phyloP scores from a whole-genome alignment of 176 grass and related monocot genomes.

The Avena atlantica region DNA sequence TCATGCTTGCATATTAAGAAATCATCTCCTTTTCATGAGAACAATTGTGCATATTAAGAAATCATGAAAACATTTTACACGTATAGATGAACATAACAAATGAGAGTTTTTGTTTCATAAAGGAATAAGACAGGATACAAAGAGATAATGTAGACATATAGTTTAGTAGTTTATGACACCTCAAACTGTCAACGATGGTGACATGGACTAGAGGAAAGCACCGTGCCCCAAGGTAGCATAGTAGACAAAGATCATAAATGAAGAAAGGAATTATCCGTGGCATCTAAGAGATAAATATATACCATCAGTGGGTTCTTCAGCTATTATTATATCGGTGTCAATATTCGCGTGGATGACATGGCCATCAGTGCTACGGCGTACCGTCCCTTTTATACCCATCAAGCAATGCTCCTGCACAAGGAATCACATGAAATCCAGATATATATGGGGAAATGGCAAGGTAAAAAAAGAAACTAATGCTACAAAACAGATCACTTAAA shows the following conservation, averaged over 20 bases:
- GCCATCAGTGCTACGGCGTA: constrained; percentile 95
- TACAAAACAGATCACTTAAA: constrained; percentile 22
- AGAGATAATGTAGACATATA: not conserved
- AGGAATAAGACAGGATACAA: not conserved
- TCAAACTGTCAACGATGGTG: not conserved
- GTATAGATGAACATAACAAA: not conserved
- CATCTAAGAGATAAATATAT: constrained; percentile 21
- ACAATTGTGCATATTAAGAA: not conserved
- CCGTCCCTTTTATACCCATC: constrained; percentile 99
- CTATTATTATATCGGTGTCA: constrained; percentile 98
- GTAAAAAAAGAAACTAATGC: not conserved
- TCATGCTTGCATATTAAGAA: not conserved
- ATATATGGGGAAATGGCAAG: not conserved
- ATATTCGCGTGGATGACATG: constrained; percentile 99
- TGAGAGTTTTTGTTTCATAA: not conserved
- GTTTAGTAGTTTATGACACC: not conserved
- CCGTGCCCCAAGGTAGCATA: not conserved
- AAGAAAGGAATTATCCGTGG: constrained; percentile 1
- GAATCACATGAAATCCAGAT: constrained; percentile 41
- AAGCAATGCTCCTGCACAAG: constrained; percentile 91
- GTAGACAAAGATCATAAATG: constrained; percentile 35
- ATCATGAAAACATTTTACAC: not conserved
- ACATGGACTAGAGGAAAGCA: not conserved
- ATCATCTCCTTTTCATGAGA: not conserved
- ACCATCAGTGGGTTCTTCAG: constrained; percentile 94